These are phyloP conservation scores for Amanita pseudoporphyria DNA, from an alignment of 768 basidiomycete species.

Conservation along the genomic window DNA sequence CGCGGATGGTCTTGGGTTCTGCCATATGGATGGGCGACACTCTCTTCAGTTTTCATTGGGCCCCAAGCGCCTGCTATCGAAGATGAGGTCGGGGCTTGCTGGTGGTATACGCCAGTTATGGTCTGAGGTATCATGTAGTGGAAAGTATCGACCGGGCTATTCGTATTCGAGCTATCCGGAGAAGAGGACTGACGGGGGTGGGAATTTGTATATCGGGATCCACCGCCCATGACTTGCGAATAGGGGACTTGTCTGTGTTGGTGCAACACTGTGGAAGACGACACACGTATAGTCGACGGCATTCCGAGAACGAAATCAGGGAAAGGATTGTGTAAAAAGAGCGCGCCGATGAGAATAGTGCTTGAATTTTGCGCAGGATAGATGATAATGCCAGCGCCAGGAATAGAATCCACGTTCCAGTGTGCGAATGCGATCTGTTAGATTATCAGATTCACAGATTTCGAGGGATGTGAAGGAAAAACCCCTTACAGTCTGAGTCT, in stretches of 20 bases:
- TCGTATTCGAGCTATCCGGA: constrained; percentile 25
- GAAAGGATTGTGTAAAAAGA: constrained; percentile 38
- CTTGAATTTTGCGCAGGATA: constrained; percentile 43
- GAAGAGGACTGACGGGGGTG: constrained; percentile 25
- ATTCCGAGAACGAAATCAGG: constrained; percentile 32
- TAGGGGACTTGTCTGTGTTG: constrained; percentile 20
- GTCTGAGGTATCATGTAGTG: constrained; percentile 24
- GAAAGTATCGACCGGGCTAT: constrained; percentile 26
- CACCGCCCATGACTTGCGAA: constrained; percentile 16
- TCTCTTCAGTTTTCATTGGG: neutral
- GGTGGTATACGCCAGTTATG: constrained; percentile 7
- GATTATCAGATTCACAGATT: neutral
- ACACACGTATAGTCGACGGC: constrained; percentile 20
- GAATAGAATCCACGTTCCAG: constrained; percentile 38
- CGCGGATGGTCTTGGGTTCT: neutral
- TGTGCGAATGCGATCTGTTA: constrained; percentile 39
- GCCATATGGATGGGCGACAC: neutral
- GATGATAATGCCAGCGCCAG: constrained; percentile 43
- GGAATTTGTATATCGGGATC: neutral
- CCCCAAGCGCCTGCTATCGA: constrained; percentile 4
- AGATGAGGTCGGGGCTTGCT: constrained; percentile 3
- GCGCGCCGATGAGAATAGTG: constrained; percentile 39
- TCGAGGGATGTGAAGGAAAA: neutral
- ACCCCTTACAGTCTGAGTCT: constrained; percentile 40
- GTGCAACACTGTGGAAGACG: constrained; percentile 19